Percentiles rank a stretch among this genome's conserved stretches.
These are phyloP conservation scores for Verticillium zaregamsianum DNA, from an alignment of 2,329 filamentous ascomycete genomes.

Conservation along the genomic window DNA sequence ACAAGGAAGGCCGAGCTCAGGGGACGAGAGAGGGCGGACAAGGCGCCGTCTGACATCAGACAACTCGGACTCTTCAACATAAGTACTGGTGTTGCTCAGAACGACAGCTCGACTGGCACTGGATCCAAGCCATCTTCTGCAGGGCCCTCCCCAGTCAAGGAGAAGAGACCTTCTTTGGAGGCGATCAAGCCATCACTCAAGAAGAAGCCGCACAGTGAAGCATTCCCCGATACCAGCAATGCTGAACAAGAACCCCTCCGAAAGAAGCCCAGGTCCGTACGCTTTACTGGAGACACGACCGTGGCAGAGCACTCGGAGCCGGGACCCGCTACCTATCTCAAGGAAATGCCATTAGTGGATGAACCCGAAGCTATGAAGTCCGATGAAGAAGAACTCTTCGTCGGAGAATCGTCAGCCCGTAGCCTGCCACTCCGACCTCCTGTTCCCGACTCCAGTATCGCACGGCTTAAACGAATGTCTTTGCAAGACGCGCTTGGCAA, in stretches of 20 bases:
- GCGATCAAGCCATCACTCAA: not conserved
- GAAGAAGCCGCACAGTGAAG: not conserved
- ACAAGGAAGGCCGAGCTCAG: constrained; percentile 36
- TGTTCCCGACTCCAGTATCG: not conserved
- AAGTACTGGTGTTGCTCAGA: constrained; percentile 9
- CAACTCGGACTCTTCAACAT: constrained; percentile 23
- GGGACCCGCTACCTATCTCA: constrained; percentile 12
- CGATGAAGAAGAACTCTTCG: not conserved
- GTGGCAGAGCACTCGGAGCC: not conserved
- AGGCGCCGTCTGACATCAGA: constrained; percentile 28
- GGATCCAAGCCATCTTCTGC: not conserved
- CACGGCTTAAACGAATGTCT: not conserved
- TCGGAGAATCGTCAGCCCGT: not conserved
- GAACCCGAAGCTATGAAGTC: constrained; percentile 17
- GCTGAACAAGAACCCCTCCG: not conserved
- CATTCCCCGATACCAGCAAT: not conserved
- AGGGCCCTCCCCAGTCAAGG: not conserved
- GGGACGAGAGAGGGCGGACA: constrained; percentile 39
- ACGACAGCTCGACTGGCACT: not conserved
- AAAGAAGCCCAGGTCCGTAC: constrained; percentile 22
- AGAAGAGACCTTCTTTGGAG: not conserved
- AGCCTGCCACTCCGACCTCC: not conserved
- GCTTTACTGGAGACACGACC: constrained; percentile 10
- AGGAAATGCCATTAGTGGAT: constrained; percentile 12
- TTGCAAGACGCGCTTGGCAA: not conserved